Evolutionary conservation across 306 rosid species (phyloP).

Genomic region (Crotalaria pallida): DNA sequence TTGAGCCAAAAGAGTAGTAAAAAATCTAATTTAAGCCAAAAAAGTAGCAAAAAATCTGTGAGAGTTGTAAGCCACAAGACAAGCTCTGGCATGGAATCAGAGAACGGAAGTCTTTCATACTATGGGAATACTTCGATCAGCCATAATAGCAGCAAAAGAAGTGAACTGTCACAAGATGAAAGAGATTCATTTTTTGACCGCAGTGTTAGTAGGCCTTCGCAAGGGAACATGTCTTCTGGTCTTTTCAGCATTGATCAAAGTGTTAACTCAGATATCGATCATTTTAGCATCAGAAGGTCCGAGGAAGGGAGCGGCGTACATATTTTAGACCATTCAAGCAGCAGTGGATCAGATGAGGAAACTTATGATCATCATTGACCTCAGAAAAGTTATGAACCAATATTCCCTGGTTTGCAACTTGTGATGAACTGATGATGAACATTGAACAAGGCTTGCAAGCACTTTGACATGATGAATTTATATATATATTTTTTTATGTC

Average conservation of each 20-base stretch:
- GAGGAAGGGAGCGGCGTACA: not conserved
- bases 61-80: not conserved
- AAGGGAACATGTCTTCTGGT: slow-evolving; percentile 18
- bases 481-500: slow-evolving; percentile 16
- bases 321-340: not conserved
- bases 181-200: not conserved
- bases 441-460: slow-evolving; percentile 2
- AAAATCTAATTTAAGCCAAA: slow-evolving; percentile 22
- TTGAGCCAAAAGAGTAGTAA: slow-evolving; percentile 27
- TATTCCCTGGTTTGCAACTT: not conserved
- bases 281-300: not conserved
- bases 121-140: not conserved
- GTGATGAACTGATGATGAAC: not conserved
- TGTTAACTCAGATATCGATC: not conserved
- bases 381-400: not conserved
- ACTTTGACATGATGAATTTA: slow-evolving; percentile 14
- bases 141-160: slow-evolving; percentile 21
- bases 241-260: slow-evolving; percentile 17
- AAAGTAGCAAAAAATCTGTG: slow-evolving; percentile 7
- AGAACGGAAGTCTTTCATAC: not conserved
- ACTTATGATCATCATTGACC: not conserved
- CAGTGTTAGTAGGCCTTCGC: slow-evolving; percentile 11
- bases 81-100: not conserved
- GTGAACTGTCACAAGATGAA: not conserved
- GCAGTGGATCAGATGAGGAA: slow-evolving; percentile 17